Conservation (phyloP, 139 green algal species). For the Chlamydomonas incerta region DNA sequence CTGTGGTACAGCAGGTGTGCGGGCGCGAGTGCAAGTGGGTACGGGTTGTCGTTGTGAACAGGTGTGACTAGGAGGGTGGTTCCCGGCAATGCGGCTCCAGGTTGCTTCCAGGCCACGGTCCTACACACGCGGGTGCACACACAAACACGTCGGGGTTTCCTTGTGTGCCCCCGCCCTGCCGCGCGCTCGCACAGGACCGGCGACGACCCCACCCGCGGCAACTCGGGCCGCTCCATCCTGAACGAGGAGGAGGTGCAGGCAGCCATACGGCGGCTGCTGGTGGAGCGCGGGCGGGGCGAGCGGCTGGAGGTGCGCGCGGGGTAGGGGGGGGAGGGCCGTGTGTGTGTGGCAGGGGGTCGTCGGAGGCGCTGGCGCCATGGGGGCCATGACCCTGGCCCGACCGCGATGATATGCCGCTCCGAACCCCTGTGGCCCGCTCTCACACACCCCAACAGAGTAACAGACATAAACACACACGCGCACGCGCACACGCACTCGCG, state of each 20-base stretch:
- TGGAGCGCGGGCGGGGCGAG: constrained; percentile 9
- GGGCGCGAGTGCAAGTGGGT: not conserved
- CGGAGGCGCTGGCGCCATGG: too few relatives aligned
- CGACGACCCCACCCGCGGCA: not conserved
- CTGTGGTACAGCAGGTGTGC: constrained; percentile 39
- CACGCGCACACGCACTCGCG: too few relatives aligned
- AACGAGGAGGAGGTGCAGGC: constrained; percentile 27
- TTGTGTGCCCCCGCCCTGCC: too few relatives aligned
- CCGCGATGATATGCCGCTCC: too few relatives aligned
- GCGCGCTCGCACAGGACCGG: not conserved
- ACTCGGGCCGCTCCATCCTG: not conserved
- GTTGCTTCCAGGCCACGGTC: too few relatives aligned
- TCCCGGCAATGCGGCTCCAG: not conserved
- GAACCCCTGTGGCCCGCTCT: too few relatives aligned
- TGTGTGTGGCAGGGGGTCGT: too few relatives aligned
- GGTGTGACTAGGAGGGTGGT: not conserved
- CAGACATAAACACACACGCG: too few relatives aligned
- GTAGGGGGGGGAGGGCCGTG: not conserved
- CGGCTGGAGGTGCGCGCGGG: constrained; percentile 10
- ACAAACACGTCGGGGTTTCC: too few relatives aligned
- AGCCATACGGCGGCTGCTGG: constrained; percentile 4
- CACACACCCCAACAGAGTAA: not conserved
- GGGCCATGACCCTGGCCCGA: too few relatives aligned
- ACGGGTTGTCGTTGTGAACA: too few relatives aligned
- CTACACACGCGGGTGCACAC: too few relatives aligned